A percentile compares a stretch with the other conserved stretches of the same genome.
These are phyloP conservation scores for Suhomyces chickasaworum DNA, from an alignment of 1,139 yeast species.

Conservation along the genomic window DNA sequence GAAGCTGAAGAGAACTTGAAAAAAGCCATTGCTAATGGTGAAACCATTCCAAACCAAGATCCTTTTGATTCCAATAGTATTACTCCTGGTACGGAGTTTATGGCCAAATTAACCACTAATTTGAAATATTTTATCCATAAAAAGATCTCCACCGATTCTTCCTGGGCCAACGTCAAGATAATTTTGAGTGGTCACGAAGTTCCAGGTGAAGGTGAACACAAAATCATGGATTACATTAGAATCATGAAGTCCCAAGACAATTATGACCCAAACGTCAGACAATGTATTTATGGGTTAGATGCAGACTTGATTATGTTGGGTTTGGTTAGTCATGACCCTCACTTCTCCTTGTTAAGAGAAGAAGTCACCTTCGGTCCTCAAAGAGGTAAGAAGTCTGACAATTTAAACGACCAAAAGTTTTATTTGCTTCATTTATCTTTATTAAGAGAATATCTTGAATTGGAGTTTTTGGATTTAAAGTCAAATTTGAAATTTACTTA, in stretches of 20 bases:
- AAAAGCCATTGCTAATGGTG: constrained; percentile 65
- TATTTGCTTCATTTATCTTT: constrained; percentile 81
- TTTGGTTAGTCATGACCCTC: constrained; percentile 95
- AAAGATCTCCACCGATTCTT: constrained; percentile 85
- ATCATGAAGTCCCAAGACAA: constrained; percentile 72
- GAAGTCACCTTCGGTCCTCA: constrained; percentile 87
- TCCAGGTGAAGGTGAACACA: constrained; percentile 99
- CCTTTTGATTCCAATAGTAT: constrained; percentile 94
- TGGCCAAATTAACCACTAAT: constrained; percentile 85
- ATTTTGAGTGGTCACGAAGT: constrained; percentile 94
- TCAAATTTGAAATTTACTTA: constrained; percentile 68
- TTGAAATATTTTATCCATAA: constrained; percentile 89
- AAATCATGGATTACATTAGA: constrained; percentile 93
- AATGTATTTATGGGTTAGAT: constrained; percentile 96
- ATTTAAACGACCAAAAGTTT: constrained; percentile 78
- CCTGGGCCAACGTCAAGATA: constrained; percentile 85
- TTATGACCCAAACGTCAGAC: constrained; percentile 84
- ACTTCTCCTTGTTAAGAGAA: constrained; percentile 90
- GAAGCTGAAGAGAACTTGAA: constrained; percentile 82
- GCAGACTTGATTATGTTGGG: constrained; percentile 98
- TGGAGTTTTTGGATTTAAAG: constrained; percentile 76
- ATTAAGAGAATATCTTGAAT: constrained; percentile 84
- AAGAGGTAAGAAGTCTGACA: constrained; percentile 46
- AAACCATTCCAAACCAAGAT: constrained; percentile 63
- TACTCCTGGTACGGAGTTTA: constrained; percentile 98